phyloP scores from a whole-genome alignment of 441 rosid genomes.

The Pelargonium cotyledonis region DNA sequence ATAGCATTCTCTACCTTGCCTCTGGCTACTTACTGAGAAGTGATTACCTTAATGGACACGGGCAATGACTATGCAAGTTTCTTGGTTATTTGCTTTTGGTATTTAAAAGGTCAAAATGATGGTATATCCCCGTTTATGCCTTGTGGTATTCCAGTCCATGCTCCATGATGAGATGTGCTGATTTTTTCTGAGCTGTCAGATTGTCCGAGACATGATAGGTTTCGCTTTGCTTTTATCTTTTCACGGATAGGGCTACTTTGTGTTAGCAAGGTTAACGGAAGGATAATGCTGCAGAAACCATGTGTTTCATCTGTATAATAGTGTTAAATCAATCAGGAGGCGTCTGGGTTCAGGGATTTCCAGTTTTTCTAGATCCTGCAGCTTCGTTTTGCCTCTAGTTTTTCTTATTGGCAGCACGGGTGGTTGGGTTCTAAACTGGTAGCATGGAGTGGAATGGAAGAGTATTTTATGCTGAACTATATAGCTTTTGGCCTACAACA shows the following conservation, averaged over 20 bases:
- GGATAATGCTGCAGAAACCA: background rate
- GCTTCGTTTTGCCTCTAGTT: background rate
- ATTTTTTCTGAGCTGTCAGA: background rate
- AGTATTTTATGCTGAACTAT: background rate
- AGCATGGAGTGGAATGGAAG: background rate
- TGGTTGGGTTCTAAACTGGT: background rate
- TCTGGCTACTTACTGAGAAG: conserved; percentile 17
- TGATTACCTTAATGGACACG: conserved; percentile 5
- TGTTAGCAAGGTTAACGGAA: background rate
- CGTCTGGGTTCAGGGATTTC: background rate
- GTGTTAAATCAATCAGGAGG: background rate
- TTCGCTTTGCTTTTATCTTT: background rate
- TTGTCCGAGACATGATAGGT: conserved; percentile 1
- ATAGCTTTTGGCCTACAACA: background rate
- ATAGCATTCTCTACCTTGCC: background rate
- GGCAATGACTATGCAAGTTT: conserved; percentile 4
- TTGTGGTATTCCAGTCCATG: background rate
- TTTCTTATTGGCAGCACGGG: background rate
- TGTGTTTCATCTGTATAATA: background rate
- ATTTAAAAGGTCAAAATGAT: background rate
- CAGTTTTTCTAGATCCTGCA: background rate
- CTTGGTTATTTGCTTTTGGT: conserved; percentile 8
- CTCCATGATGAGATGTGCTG: conserved; percentile 1
- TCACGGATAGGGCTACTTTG: background rate
- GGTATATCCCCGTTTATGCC: background rate